These are phyloP conservation scores for Thymus mandschuricus DNA, from an alignment of 257 asterid genomes.

Conservation along the genomic window DNA sequence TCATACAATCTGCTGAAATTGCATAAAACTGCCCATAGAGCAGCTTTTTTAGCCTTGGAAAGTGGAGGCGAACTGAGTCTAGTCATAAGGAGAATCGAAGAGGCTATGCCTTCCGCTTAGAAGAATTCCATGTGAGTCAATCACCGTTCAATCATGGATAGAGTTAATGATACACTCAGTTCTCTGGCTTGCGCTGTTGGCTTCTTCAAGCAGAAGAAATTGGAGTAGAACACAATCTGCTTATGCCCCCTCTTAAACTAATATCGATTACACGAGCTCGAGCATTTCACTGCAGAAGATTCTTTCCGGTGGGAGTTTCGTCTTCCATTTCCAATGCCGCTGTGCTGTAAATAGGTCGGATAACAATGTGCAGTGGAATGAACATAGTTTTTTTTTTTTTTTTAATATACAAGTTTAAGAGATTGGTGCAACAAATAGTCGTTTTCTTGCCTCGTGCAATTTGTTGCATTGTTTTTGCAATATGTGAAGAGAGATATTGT, in stretches of 20 bases:
- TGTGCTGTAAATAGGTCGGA: conserved; percentile 13
- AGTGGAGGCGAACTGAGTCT: conserved; percentile 68
- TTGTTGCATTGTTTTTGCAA: neutral
- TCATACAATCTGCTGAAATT: conserved; percentile 84
- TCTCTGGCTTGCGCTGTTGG: conserved; percentile 22
- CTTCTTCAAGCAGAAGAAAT: neutral
- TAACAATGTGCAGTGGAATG: neutral
- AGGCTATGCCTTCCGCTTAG: conserved; percentile 52
- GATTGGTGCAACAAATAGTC: too few relatives aligned
- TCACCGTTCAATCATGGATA: neutral
- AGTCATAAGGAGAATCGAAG: conserved; percentile 75
- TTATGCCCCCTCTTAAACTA: neutral
- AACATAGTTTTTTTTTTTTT: too few relatives aligned
- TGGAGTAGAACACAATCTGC: neutral
- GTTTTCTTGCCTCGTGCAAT: too few relatives aligned
- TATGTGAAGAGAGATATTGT: neutral
- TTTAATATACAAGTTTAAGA: neutral
- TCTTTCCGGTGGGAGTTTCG: neutral
- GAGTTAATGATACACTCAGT: conserved; percentile 5
- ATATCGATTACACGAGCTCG: neutral
- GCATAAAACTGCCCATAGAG: conserved; percentile 85
- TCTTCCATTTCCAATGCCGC: neutral
- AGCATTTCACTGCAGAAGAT: neutral
- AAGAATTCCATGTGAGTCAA: conserved; percentile 27
- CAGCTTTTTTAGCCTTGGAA: conserved; percentile 79